Base-by-base conservation (phyloP, 495 filamentous ascomycete genomes). In the Talaromyces borbonicus region DNA sequence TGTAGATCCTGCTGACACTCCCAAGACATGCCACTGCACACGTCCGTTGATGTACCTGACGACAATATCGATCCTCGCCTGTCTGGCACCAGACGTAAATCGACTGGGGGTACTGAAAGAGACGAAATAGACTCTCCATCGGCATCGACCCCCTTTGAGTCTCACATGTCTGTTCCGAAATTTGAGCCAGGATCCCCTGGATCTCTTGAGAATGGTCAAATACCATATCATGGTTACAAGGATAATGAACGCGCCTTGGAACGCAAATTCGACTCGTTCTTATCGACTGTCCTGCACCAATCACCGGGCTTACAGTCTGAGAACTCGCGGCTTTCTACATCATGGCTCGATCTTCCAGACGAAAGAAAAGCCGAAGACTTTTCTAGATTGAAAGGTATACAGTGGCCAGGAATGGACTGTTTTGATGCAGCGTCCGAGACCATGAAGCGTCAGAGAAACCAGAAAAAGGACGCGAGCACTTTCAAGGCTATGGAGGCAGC, bases 401-500 rank as follows among this genome's bases (percentile, higher is more conserved):
- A 75, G 37, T 93, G 78, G 72, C 84, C 84, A 3, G 89, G 89
- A 7, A 95, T 95, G 89, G 78, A 81, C 43, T 63, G 90, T 15
- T 94, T 93, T 54, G 89, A 95, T 56, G 83, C 87, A 8, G 89
- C 89, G 6, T 86, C 79, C 1, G 70, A 78, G 43, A 75, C 83
- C 38, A 83, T 84, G 69, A 81, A 81, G 55, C 78, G 84, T 29
- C 85, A 77, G 63, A 78, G 89, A 31, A 95, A 95, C 56, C 89
- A 95, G 60, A 84, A 84, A 50, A 95, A 95, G 55, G 81, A 85
- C 46, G 71, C 67, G 9, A 81, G 74, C 5, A 77, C 86, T 16
- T 50, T 94, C 18, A 74, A 72, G 56, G 72, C 74, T 52, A 85
- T 95, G 70, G 74, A 87, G 51, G 56, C 65, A 24, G 80, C 81